phyloP scores from a whole-genome alignment of 2,329 filamentous ascomycete species.

The Chaetomiaceae sp. region DNA sequence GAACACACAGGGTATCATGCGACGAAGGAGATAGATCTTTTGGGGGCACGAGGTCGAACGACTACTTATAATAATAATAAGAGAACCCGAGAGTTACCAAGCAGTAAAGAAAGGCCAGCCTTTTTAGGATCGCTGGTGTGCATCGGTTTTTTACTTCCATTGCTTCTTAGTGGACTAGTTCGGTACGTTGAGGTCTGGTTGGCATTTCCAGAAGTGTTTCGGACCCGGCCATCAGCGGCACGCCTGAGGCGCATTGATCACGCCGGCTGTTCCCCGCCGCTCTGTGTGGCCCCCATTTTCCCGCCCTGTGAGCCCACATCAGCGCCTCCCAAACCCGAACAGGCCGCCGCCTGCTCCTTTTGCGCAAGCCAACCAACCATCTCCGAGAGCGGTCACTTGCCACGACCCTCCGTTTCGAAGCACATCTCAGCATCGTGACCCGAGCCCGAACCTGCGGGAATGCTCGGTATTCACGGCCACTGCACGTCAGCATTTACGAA shows the following conservation, averaged over 20 bases:
- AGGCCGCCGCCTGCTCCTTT: slow-evolving; percentile 19
- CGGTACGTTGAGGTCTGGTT: too few species aligned
- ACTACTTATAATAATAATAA: too few species aligned
- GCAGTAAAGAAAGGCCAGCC: too few species aligned
- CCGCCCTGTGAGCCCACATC: slow-evolving; percentile 16
- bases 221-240: slow-evolving; percentile 3
- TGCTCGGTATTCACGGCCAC: slow-evolving; percentile 5
- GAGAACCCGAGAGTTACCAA: too few species aligned
- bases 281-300: slow-evolving; percentile 12
- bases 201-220: background rate
- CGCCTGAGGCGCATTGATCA: slow-evolving; percentile 1
- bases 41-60: background rate
- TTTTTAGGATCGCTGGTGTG: too few species aligned
- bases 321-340: slow-evolving; percentile 17
- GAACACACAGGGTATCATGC: background rate
- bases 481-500: background rate
- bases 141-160: too few species aligned
- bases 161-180: too few species aligned
- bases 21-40: background rate
- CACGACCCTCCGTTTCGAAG: slow-evolving; percentile 28
- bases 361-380: slow-evolving; percentile 28
- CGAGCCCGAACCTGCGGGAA: slow-evolving; percentile 12
- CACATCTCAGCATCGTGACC: slow-evolving; percentile 20
- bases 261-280: slow-evolving; percentile 12
- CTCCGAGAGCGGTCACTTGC: slow-evolving; percentile 27